phyloP scores from a whole-genome alignment of 1,139 yeast species.

The Yamadazyma taylorii region DNA sequence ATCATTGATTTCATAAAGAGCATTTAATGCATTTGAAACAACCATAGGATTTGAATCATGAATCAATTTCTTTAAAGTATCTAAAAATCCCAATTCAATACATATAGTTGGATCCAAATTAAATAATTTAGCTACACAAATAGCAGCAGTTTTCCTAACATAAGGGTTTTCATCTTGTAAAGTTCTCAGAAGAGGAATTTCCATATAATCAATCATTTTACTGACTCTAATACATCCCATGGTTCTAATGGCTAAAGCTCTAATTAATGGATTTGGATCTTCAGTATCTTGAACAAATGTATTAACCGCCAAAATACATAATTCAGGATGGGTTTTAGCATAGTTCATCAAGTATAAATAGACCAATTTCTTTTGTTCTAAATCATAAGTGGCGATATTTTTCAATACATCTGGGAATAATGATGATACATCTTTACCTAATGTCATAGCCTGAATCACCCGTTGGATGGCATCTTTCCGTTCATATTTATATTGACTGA shows the following conservation, averaged over 20 bases:
- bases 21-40: conserved; percentile 87
- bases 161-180: conserved; percentile 93
- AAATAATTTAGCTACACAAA: conserved; percentile 93
- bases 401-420: conserved; percentile 94
- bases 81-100: conserved; percentile 83
- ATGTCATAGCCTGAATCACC: conserved; percentile 97
- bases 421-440: conserved; percentile 96
- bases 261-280: conserved; percentile 93
- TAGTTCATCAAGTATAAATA: conserved; percentile 95
- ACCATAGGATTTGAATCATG: conserved; percentile 96
- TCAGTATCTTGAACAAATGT: conserved; percentile 96
- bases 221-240: conserved; percentile 98
- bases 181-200: conserved; percentile 82
- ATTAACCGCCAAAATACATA: conserved; percentile 93
- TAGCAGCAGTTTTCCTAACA: conserved; percentile 96
- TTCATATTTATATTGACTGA: conserved; percentile 91
- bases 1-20: conserved; percentile 80
- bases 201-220: conserved; percentile 93
- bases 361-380: conserved; percentile 95
- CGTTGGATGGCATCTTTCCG: conserved; percentile 95
- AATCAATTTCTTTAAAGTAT: conserved; percentile 64
- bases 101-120: conserved; percentile 83
- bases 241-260: conserved; percentile 95
- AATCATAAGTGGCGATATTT: conserved; percentile 94
- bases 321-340: conserved; percentile 94